Base-by-base conservation (phyloP, 768 basidiomycete species). In the Trametes cingulata region DNA sequence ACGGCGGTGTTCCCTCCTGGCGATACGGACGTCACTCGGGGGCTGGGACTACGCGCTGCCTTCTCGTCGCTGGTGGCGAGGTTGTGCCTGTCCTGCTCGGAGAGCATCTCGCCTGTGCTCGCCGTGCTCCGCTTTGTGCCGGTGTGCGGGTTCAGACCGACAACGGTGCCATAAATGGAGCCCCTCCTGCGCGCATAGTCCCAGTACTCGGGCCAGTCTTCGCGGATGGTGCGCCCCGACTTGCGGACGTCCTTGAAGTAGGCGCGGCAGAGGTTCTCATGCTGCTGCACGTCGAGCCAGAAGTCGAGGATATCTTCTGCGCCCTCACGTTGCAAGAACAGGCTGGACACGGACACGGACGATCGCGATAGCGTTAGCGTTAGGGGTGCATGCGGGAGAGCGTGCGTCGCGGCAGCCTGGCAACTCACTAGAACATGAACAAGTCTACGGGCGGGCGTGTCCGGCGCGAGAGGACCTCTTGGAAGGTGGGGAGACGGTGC, bases 131-230 rank as follows among this genome's bases (percentile, higher is more conserved):
- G 85, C 75, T 93, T 93, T 61, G 82, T 83, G 63, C 69, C 72
- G 15, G 75, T 81, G 27, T 84, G 80, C 12, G 82, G 82, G 65
- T 83, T 82, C 45, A 92, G 78, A 1, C 91, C 91, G 10, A 96
- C 89, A 24, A 96, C 87, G 0, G 91, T 87, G 9, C 93, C 91
- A 68, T 98, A 98, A 57, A 96, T 94, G 5, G 93, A 95, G 4
- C 96, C 97, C 50, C 96, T 79, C 46, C 90, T 80, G 47, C 93
- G 85, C 13, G 97, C 97, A 71, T 94, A 93, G 64, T 94, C 90
- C 86, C 93, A 95, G 69, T 96, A 98, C 73, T 97, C 93, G 6
- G 97, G 97, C 97, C 97, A 99, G 72, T 98, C 97, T 17, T 98
- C 91, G 71, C 90, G 90, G 72, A 99, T 91, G 13, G 90, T 86